Evolutionary conservation across 2,329 filamentous ascomycete genomes (phyloP).

Genomic region (Metarhizium rileyi): DNA sequence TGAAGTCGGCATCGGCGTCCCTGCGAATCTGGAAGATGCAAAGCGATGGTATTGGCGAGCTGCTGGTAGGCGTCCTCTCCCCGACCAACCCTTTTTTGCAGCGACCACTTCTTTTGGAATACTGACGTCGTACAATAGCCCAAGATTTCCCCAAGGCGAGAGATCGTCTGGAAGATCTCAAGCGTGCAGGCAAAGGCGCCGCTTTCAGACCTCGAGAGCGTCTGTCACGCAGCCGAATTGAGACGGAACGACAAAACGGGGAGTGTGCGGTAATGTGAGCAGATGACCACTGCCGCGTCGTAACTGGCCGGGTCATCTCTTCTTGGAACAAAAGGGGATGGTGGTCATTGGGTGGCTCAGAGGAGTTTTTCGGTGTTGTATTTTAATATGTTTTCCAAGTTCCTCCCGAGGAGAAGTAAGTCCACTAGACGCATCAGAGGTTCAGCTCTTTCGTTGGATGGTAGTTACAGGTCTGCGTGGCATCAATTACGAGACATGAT

Average conservation of each 20-base stretch:
- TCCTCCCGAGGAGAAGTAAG: neutral
- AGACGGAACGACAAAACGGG: slow-evolving; percentile 78
- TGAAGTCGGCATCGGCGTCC: slow-evolving; percentile 84
- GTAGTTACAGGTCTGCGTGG: neutral
- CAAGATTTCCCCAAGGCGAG: slow-evolving; percentile 92
- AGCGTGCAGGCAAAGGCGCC: slow-evolving; percentile 61
- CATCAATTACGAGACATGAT: neutral
- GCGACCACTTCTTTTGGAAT: neutral
- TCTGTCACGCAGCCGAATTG: slow-evolving; percentile 71
- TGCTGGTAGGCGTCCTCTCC: slow-evolving; percentile 59
- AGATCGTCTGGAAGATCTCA: slow-evolving; percentile 85
- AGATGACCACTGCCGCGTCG: neutral
- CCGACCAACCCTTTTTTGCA: neutral
- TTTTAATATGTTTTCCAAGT: neutral
- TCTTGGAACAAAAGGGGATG: neutral
- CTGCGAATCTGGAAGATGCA: slow-evolving; percentile 82
- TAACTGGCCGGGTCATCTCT: neutral
- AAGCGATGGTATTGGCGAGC: slow-evolving; percentile 98
- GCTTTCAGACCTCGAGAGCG: slow-evolving; percentile 63
- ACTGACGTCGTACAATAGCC: slow-evolving; percentile 42
- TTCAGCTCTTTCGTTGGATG: neutral
- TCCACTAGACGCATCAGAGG: neutral
- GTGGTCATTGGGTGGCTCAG: neutral
- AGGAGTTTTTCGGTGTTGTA: neutral
- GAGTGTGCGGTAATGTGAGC: slow-evolving; percentile 77